Conservation (phyloP, 306 rosid genomes). For the Rosa rugosa region DNA sequence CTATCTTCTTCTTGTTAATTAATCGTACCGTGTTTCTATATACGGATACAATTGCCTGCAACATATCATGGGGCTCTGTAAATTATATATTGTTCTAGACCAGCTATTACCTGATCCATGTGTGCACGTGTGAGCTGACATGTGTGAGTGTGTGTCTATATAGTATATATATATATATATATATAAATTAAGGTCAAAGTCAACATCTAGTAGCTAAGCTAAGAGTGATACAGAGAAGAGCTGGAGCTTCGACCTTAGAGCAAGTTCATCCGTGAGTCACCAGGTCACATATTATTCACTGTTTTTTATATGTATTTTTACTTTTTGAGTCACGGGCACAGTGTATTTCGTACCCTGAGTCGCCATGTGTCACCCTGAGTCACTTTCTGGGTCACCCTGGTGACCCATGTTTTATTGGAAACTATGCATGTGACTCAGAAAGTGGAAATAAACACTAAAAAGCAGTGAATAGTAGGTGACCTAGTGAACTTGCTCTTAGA, state of each 20-base stretch:
- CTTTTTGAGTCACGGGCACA: too few species aligned
- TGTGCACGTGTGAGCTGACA: slow-evolving; percentile 10
- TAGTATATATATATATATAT: neutral
- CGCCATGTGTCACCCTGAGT: too few species aligned
- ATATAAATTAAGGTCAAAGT: neutral
- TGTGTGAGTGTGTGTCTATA: neutral
- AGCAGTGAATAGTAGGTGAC: too few species aligned
- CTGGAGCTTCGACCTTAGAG: neutral
- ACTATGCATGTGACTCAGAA: too few species aligned
- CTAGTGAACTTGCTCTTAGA: neutral
- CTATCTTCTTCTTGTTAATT: neutral
- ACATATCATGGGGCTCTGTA: neutral
- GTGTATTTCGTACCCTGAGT: too few species aligned
- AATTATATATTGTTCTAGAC: neutral
- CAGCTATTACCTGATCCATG: neutral
- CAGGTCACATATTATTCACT: too few species aligned
- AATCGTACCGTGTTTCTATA: neutral
- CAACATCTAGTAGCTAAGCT: neutral
- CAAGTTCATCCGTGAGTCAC: too few species aligned
- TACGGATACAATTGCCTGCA: neutral
- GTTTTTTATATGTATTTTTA: too few species aligned
- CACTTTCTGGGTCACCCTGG: too few species aligned
- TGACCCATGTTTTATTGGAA: too few species aligned
- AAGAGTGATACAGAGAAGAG: neutral
- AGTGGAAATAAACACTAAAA: too few species aligned